These are phyloP conservation scores for Lactarius evosmus DNA, from an alignment of 768 basidiomycete genomes.

Conservation along the genomic window DNA sequence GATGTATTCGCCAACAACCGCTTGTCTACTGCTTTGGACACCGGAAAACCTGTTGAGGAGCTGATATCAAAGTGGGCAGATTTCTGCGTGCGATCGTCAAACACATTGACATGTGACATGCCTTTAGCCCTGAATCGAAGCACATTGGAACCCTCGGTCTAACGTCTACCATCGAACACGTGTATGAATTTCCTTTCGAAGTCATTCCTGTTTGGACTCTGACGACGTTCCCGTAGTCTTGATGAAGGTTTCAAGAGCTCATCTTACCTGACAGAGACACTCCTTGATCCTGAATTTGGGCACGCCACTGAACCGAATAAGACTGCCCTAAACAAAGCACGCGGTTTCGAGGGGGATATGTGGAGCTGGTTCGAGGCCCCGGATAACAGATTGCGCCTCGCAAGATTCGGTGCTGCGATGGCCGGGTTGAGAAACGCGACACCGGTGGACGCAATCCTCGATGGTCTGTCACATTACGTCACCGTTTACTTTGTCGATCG, in stretches of 20 bases:
- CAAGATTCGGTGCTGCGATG: slow-evolving; percentile 32
- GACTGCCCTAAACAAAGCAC: not conserved
- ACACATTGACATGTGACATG: not conserved
- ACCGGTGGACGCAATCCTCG: not conserved
- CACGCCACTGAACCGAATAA: not conserved
- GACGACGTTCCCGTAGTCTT: slow-evolving; percentile 2
- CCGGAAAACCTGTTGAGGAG: slow-evolving; percentile 22
- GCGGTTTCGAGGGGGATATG: not conserved
- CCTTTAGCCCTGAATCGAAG: not conserved
- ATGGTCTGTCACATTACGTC: not conserved
- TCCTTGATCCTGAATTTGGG: slow-evolving; percentile 27
- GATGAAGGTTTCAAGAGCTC: slow-evolving; percentile 36
- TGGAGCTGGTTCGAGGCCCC: not conserved
- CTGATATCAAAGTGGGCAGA: not conserved
- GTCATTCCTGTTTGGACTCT: not conserved
- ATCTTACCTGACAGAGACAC: slow-evolving; percentile 35
- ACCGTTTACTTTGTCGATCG: not conserved
- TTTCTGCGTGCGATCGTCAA: not conserved
- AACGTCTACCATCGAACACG: not conserved
- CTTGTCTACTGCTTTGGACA: not conserved
- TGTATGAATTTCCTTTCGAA: not conserved
- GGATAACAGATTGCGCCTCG: not conserved
- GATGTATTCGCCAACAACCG: not conserved
- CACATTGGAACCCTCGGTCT: slow-evolving; percentile 3
- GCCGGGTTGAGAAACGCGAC: slow-evolving; percentile 27